Percentiles rank a stretch among this genome's conserved stretches.
Evolutionary conservation across 2,329 filamentous ascomycete species (phyloP).

Genomic region (Neonectria magnoliae): DNA sequence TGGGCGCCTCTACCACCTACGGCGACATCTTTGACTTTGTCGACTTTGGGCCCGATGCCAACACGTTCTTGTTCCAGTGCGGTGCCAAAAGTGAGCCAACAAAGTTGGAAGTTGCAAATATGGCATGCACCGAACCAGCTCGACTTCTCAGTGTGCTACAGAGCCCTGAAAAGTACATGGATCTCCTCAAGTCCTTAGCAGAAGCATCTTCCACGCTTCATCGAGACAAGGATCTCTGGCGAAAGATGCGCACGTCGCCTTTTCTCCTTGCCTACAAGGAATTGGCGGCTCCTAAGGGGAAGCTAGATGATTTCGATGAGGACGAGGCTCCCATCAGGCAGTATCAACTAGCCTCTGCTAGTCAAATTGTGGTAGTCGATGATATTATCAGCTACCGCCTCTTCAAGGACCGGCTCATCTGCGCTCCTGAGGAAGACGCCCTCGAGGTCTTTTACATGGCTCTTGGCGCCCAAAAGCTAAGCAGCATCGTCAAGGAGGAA

Average conservation of each 20-base stretch:
- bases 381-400: slow-evolving; percentile 89
- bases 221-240: slow-evolving; percentile 81
- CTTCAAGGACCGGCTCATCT: slow-evolving; percentile 86
- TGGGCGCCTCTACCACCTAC: slow-evolving; percentile 77
- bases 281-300: slow-evolving; percentile 60
- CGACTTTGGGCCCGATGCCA: slow-evolving; percentile 88
- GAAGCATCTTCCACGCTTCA: slow-evolving; percentile 76
- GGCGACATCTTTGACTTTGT: slow-evolving; percentile 97
- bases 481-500: slow-evolving; percentile 81
- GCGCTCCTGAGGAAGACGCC: slow-evolving; percentile 87
- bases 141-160: slow-evolving; percentile 83
- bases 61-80: slow-evolving; percentile 86
- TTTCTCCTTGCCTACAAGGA: slow-evolving; percentile 90
- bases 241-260: slow-evolving; percentile 76
- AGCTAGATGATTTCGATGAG: slow-evolving; percentile 64
- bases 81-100: slow-evolving; percentile 93
- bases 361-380: slow-evolving; percentile 80
- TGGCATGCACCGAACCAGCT: slow-evolving; percentile 86
- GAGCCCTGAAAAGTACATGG: slow-evolving; percentile 85
- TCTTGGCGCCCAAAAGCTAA: slow-evolving; percentile 81
- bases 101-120: slow-evolving; percentile 82
- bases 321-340: slow-evolving; percentile 75
- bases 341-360: slow-evolving; percentile 79
- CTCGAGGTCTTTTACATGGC: slow-evolving; percentile 86
- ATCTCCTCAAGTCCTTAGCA: slow-evolving; percentile 81